Percentiles rank a stretch among this genome's conserved stretches.
Evolutionary conservation across 345 rosid genomes (phyloP).

Genomic region (Citrus reticulata): DNA sequence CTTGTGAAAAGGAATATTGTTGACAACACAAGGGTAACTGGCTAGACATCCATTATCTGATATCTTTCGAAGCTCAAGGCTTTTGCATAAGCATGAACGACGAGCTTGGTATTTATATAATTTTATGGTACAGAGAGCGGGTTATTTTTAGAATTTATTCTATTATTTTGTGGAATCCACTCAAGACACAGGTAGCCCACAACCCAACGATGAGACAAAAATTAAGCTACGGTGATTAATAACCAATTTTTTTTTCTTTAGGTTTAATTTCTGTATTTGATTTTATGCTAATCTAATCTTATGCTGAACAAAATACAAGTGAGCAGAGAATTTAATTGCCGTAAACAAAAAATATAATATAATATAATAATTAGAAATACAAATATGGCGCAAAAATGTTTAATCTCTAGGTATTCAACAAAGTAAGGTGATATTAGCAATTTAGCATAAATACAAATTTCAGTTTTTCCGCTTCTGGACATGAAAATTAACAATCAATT

Average conservation of each 20-base stretch:
- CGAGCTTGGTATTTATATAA: conserved; percentile 6
- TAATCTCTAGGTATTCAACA: no score
- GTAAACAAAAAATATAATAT: no score
- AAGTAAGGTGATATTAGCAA: no score
- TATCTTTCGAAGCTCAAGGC: not conserved
- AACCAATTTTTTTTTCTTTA: not conserved
- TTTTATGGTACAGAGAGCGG: not conserved
- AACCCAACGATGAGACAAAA: not conserved
- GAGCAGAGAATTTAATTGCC: no score
- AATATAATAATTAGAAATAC: no score
- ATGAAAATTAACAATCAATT: not conserved
- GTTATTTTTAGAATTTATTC: not conserved
- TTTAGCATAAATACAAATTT: no score
- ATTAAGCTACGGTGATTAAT: not conserved
- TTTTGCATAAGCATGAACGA: not conserved
- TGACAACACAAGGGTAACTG: not conserved
- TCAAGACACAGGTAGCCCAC: not conserved
- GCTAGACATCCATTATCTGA: not conserved
- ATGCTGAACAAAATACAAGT: no score
- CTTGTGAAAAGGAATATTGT: not conserved
- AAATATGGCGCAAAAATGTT: no score
- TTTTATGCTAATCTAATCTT: no score
- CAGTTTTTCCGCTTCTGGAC: no score
- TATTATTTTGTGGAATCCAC: not conserved
- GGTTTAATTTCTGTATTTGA: not conserved